Evolutionary conservation across 345 rosid genomes (phyloP), one percentile per base, ranked within the genome.

Genomic region (Pelargonium nanum): DNA sequence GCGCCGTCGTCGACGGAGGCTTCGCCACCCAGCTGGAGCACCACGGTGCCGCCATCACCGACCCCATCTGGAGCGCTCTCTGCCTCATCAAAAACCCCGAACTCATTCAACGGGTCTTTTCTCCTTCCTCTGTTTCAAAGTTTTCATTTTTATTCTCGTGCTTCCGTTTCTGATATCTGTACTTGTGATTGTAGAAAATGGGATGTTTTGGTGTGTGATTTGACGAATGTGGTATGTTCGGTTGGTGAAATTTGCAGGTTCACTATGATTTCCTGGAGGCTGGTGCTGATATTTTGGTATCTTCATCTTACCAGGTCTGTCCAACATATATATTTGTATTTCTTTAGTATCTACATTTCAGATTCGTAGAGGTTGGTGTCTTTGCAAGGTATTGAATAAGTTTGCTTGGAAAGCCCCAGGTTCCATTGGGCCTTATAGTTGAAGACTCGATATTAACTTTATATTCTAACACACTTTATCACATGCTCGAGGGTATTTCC

Each of bases 21-120:
- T 86, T 91, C 59, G 95, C 98, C 8, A 88, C 96, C 10, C 98
- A 88, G 83, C 90, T 91, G 4, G 98, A 91, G 76, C 75, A 17
- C 19, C 95, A 86, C 26, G 96, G 98, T 22, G 95, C 95, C 48
- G 68, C 80, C 69, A 88, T 91, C 54, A 86, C 84, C 64, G 96
- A 91, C 75, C 87, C 95, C 63, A 77, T 91, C 34, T 91, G 98
- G 96, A 88, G 98, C 73, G 95, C 98, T 22, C 79, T 91, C 23
- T 86, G 84, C 71, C 74, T 88, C 71, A 86, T 91, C 78, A 83
- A 74, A 64, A 80, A 84, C 56, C 87, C 92, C 9, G 77, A 80
- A 8, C 91, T 91, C 67, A 74, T 91, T 70, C 78, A 83, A 58
- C 72, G 68, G 80, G 98, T 91, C 44, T 5, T 40, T 22, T 21